These are phyloP conservation scores for Rhododendron mucronatum DNA, from an alignment of 148 eudicot genomes.

Conservation along the genomic window DNA sequence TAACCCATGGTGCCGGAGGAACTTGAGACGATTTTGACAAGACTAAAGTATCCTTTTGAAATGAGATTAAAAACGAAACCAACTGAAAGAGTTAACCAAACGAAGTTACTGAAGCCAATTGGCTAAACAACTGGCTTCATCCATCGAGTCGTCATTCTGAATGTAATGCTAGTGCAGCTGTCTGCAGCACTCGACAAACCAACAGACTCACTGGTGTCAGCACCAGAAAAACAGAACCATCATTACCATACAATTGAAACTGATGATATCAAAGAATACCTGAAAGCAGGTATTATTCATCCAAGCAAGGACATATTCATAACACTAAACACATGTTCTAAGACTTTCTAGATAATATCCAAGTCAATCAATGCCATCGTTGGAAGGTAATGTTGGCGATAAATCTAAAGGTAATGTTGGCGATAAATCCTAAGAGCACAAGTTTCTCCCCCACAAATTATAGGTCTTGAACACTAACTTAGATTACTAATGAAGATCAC, in stretches of 20 bases:
- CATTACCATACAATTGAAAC: background rate
- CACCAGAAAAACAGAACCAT: background rate
- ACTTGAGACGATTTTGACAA: background rate
- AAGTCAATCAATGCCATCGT: background rate
- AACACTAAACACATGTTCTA: background rate
- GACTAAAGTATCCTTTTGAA: background rate
- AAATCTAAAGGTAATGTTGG: background rate
- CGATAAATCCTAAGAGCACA: background rate
- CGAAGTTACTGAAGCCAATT: background rate
- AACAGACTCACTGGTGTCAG: background rate
- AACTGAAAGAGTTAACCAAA: background rate
- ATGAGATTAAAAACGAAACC: background rate
- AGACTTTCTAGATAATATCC: background rate
- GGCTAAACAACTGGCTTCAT: background rate
- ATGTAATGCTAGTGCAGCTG: background rate
- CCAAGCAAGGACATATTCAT: background rate
- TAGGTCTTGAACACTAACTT: background rate
- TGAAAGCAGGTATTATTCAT: background rate
- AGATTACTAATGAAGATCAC: background rate
- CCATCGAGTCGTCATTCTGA: background rate
- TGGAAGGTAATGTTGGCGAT: background rate
- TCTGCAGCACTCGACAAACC: background rate
- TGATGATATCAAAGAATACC: background rate
- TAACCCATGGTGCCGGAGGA: background rate
- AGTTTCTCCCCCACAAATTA: background rate